Base-by-base conservation (phyloP, 2,329 filamentous ascomycete genomes). In the Dryadomyces quercus-mongolicae region DNA sequence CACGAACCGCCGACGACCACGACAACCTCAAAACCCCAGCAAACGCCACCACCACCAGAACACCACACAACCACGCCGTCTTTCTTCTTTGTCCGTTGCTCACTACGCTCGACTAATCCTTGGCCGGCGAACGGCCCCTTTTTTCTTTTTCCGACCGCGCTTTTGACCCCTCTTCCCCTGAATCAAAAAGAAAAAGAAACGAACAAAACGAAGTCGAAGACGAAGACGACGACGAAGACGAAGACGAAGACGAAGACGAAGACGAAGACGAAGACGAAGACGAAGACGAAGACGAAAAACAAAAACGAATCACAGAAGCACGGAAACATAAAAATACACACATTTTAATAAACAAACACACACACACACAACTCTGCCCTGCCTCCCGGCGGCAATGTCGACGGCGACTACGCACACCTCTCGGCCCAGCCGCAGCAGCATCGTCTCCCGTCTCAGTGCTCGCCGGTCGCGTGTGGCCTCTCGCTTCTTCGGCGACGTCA, bases 351-450 rank as follows among this genome's bases (percentile, higher is more conserved):
- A 8, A 22, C 4, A 18, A 20, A 12, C 12, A 22, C 2, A 18
- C 44, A 12, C 44, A 13, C 44, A 2, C n/a, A 12, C 9, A 13
- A 3, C 48, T 42, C 18, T 16, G 12, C 48, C 21, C 12, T 20
- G 53, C 49, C 46, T 44, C 36, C 54, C 53, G 36, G 47, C 57
- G 40, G 45, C 56, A 59, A 80, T 79, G 76, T 80, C 76, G 63
- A 71, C 72, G 58, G 69, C 70, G 48, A 78, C 76, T 60, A 74
- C 71, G 60, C 69, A 69, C 58, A 75, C 74, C 46, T 71, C 68
- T 54, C 68, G 71, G 58, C 67, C 70, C 45, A 70, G 67, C 61
- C 73, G 74, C 59, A 71, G 72, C 55, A 73, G 75, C 55, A 67
- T 69, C 58, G 72, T 70, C 65, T 59, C 68, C 16, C 66, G 74